phyloP scores from a whole-genome alignment of 495 filamentous ascomycete species.

The Lasiosphaeris hirsuta region DNA sequence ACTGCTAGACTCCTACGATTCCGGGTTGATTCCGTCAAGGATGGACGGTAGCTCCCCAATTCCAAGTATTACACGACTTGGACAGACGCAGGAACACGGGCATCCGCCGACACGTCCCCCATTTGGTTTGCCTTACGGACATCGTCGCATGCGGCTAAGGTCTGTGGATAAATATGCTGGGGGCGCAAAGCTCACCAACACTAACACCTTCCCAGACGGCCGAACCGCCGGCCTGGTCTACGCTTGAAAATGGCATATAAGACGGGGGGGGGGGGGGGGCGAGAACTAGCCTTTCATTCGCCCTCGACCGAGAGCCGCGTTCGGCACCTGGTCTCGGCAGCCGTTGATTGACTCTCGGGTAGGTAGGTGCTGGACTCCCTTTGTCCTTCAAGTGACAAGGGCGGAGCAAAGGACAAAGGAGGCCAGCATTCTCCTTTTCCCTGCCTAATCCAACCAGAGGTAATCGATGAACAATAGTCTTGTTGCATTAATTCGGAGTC shows the following conservation, averaged over 20 bases:
- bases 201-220: background rate
- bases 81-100: background rate
- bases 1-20: background rate
- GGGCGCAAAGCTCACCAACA: background rate
- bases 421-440: too few species aligned
- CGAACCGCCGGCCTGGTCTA: background rate
- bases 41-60: background rate
- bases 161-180: background rate
- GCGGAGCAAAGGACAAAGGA: too few species aligned
- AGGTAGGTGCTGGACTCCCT: too few species aligned
- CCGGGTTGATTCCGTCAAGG: background rate
- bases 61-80: background rate
- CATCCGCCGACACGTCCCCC: background rate
- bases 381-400: too few species aligned
- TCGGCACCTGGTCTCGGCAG: conserved; percentile 3
- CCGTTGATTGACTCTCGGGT: background rate
- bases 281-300: background rate
- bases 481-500: too few species aligned
- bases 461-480: too few species aligned
- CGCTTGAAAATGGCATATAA: background rate
- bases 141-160: background rate
- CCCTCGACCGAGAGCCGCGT: background rate
- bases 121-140: background rate
- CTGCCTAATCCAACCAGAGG: too few species aligned
- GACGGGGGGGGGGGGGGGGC: background rate